Conservation (phyloP, 371 early-diverging fungal genomes). For the Parasitella parasitica region DNA sequence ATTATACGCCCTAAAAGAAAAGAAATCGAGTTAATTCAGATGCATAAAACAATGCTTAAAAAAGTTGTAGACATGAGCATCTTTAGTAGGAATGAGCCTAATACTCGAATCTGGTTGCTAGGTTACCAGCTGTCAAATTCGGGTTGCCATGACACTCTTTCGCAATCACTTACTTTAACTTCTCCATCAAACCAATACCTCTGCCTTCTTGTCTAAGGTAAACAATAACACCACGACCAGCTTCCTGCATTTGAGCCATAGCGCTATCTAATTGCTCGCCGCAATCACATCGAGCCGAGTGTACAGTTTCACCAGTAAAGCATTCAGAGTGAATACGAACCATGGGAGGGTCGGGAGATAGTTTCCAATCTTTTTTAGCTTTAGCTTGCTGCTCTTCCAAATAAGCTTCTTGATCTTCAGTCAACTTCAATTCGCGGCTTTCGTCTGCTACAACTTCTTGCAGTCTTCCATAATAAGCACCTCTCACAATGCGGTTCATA, state of each 20-base stretch:
- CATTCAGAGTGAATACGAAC: constrained; percentile 96
- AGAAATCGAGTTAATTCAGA: neutral
- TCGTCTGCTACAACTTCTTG: constrained; percentile 51
- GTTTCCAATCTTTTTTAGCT: constrained; percentile 31
- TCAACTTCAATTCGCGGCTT: constrained; percentile 30
- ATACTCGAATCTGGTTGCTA: too few species aligned
- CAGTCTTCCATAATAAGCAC: constrained; percentile 70
- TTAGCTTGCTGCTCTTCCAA: constrained; percentile 41
- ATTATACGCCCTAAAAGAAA: constrained; percentile 82
- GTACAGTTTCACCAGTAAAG: constrained; percentile 95
- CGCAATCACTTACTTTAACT: constrained; percentile 84
- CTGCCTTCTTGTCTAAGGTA: constrained; percentile 97
- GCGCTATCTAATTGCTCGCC: constrained; percentile 93
- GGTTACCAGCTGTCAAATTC: too few species aligned
- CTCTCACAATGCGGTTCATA: constrained; percentile 75
- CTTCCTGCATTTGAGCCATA: constrained; percentile 83
- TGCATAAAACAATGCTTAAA: neutral
- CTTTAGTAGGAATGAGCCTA: too few species aligned
- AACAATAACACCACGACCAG: constrained; percentile 86
- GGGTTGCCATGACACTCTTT: too few species aligned
- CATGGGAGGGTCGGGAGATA: constrained; percentile 56
- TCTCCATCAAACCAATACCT: constrained; percentile 91
- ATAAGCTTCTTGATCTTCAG: constrained; percentile 36
- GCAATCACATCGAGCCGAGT: constrained; percentile 94
- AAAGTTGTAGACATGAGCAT: neutral